Conservation (phyloP, 805 yeast genomes). For the Kluyveromyces aestuarii region DNA sequence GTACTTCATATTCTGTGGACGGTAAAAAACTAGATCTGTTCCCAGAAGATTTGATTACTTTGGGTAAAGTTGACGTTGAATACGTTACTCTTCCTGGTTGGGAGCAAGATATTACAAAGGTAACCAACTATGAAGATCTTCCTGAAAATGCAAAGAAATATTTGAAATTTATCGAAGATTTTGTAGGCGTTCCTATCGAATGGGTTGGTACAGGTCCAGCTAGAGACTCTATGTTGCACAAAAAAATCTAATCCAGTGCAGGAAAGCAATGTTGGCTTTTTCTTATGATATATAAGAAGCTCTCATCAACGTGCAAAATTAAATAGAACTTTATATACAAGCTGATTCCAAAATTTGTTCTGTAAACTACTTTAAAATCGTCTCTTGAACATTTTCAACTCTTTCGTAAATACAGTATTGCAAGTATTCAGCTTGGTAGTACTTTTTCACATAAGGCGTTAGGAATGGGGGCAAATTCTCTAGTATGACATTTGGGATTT, state of each 20-base stretch:
- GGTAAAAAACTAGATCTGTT: conserved; percentile 70
- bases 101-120: conserved; percentile 71
- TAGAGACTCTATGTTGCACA: conserved; percentile 83
- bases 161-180: conserved; percentile 78
- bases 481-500: conserved; percentile 36
- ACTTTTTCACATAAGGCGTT: conserved; percentile 10
- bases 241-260: conserved; percentile 20
- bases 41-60: conserved; percentile 83
- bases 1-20: conserved; percentile 68
- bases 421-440: conserved; percentile 34
- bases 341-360: background rate
- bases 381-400: background rate
- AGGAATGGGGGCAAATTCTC: conserved; percentile 16
- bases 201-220: conserved; percentile 99
- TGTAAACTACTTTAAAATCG: conserved; percentile 1
- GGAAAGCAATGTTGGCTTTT: background rate
- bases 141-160: conserved; percentile 85
- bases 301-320: background rate
- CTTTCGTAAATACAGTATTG: conserved; percentile 41
- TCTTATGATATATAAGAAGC: background rate
- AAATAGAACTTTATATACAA: background rate
- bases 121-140: conserved; percentile 62
- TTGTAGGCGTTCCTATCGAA: conserved; percentile 71
- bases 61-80: conserved; percentile 87
- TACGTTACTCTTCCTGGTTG: conserved; percentile 93